Base-by-base conservation (phyloP, 2,329 filamentous ascomycete genomes). In the Colletotrichum phormii region DNA sequence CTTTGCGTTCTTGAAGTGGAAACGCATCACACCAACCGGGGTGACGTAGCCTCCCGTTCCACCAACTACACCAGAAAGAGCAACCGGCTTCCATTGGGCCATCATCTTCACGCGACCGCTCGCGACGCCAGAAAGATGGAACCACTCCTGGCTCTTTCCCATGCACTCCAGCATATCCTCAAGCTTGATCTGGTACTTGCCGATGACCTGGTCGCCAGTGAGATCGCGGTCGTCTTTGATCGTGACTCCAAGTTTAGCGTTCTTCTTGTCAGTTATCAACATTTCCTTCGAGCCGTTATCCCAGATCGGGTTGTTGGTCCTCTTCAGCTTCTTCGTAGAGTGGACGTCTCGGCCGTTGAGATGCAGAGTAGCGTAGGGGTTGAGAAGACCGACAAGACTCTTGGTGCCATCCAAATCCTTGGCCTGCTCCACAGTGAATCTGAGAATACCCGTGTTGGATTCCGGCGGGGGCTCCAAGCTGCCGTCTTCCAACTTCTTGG, bases 271-370 rank as follows among this genome's bases (percentile, higher is more conserved):
- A 0, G 95, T 98, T 80, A 99, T 96, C 74, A 99, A 90, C 77
- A 99, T 91, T 80, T 99, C 97, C 84, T 98, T 98, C 77, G 92
- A 93, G 7, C 94, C 94, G 80, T 98, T 93, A 66, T 96, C 93
- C 92, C 95, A 99, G 78, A 99, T 95, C 8, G 97, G 97, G 78
- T 98, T 97, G 84, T 99, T 99, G 73, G 95, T 98, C 74, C 96
- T 93, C 89, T 98, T 99, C 78, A 98, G 89, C 82, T 95, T 97
- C 84, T 95, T 94, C 65, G 95, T 97, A 69, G 91, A 89, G 78
- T 98, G 95, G 5, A 98, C 89, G 80, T 97, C 93, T 83, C 97
- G 97, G 75, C 95, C 94, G 78, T 99, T 99, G 77, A 99, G 90
- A 57, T 98, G 88, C 63, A 99, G 88, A 37, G 92, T 88, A 11